A percentile compares a stretch with the other conserved stretches of the same genome.
Evolutionary conservation across 495 filamentous ascomycete species (phyloP).

Genomic region (Xeromyces bisporus): DNA sequence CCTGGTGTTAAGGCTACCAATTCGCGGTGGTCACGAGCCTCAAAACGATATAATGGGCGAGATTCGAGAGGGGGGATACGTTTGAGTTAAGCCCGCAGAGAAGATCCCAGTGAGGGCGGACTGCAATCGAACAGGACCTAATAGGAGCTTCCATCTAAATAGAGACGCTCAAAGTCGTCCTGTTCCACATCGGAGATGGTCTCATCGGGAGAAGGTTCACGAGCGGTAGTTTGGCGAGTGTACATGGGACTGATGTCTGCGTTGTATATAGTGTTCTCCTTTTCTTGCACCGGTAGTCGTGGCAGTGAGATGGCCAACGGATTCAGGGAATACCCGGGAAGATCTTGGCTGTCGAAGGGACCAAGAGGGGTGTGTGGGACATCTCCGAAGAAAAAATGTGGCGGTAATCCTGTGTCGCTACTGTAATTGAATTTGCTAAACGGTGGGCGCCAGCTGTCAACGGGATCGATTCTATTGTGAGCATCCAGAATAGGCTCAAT

Average conservation of each 20-base stretch:
- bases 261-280: conserved; percentile 6
- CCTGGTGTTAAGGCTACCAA: too few species aligned
- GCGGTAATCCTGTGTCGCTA: conserved; percentile 12
- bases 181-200: conserved; percentile 19
- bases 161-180: conserved; percentile 16
- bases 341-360: conserved; percentile 12
- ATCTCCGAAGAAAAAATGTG: conserved; percentile 19
- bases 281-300: conserved; percentile 6
- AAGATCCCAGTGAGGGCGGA: too few species aligned
- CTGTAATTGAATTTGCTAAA: conserved; percentile 12
- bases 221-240: conserved; percentile 5
- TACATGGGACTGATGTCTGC: conserved; percentile 1
- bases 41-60: too few species aligned
- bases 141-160: conserved; percentile 14
- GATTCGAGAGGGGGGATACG: too few species aligned
- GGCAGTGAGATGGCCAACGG: conserved; percentile 19
- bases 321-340: conserved; percentile 20
- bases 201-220: conserved; percentile 13
- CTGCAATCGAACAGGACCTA: conserved; percentile 3
- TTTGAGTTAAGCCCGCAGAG: too few species aligned
- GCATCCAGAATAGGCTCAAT: conserved; percentile 25
- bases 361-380: conserved; percentile 15
- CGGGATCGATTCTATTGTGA: conserved; percentile 16
- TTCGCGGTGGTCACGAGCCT: too few species aligned
- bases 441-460: conserved; percentile 16